phyloP scores from a whole-genome alignment of 768 basidiomycete species.

The Boletus huronensis region DNA sequence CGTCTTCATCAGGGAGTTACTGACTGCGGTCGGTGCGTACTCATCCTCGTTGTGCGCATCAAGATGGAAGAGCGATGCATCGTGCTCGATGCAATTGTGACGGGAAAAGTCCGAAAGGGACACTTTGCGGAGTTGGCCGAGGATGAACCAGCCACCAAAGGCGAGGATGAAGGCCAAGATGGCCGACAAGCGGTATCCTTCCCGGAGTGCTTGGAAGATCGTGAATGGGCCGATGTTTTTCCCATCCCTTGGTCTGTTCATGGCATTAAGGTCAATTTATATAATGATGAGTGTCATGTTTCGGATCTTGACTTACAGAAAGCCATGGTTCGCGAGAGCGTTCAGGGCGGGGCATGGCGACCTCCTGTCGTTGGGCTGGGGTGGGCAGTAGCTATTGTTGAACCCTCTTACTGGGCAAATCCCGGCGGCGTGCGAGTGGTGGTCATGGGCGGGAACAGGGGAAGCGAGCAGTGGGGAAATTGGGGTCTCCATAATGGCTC shows the following conservation, averaged over 20 bases:
- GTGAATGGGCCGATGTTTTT: slow-evolving; percentile 40
- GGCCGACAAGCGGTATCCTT: slow-evolving; percentile 49
- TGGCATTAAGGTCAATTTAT: background rate
- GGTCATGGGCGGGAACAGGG: slow-evolving; percentile 15
- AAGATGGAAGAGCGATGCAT: slow-evolving; percentile 55
- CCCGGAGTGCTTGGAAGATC: slow-evolving; percentile 42
- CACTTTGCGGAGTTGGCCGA: slow-evolving; percentile 35
- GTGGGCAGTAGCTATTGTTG: slow-evolving; percentile 40
- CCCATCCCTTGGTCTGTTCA: slow-evolving; percentile 48
- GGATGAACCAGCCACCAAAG: slow-evolving; percentile 44
- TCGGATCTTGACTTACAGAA: slow-evolving; percentile 47
- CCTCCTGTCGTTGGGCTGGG: slow-evolving; percentile 47
- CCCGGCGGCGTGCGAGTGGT: slow-evolving; percentile 20
- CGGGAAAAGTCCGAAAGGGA: slow-evolving; percentile 40
- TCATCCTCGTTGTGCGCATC: slow-evolving; percentile 40
- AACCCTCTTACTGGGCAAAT: slow-evolving; percentile 41
- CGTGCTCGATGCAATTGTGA: slow-evolving; percentile 54
- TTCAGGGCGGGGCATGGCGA: slow-evolving; percentile 75
- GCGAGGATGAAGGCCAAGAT: slow-evolving; percentile 46
- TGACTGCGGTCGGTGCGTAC: slow-evolving; percentile 48
- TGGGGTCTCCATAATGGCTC: background rate
- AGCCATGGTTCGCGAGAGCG: slow-evolving; percentile 71
- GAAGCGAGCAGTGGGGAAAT: slow-evolving; percentile 7
- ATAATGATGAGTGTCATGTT: background rate
- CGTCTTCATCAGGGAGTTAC: slow-evolving; percentile 37